phyloP scores from a whole-genome alignment of 352 stramenopile genomes.

The Pythium angustatum region DNA sequence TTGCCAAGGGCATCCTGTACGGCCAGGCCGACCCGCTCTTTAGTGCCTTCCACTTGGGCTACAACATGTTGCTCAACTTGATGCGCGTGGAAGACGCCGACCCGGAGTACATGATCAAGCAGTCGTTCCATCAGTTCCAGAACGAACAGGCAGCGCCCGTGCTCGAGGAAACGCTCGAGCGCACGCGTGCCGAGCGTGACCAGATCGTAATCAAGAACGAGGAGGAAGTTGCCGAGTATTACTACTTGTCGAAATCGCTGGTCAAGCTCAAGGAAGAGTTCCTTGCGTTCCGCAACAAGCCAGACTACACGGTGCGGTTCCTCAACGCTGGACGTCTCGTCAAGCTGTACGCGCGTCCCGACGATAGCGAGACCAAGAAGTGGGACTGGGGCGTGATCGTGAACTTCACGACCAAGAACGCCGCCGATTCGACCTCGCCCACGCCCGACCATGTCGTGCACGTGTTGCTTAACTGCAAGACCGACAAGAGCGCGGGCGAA shows the following conservation, averaged over 20 bases:
- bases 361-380: slow-evolving; percentile 49
- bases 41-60: slow-evolving; percentile 96
- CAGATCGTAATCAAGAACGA: slow-evolving; percentile 92
- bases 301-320: slow-evolving; percentile 92
- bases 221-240: slow-evolving; percentile 87
- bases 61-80: slow-evolving; percentile 99
- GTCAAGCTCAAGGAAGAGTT: slow-evolving; percentile 92
- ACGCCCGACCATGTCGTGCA: slow-evolving; percentile 74
- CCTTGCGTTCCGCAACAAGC: slow-evolving; percentile 89
- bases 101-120: slow-evolving; percentile 97
- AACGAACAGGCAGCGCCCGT: slow-evolving; percentile 80
- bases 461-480: slow-evolving; percentile 75
- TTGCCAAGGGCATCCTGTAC: slow-evolving; percentile 94
- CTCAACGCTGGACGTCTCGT: slow-evolving; percentile 93
- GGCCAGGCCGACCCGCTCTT: slow-evolving; percentile 69
- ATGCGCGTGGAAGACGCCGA: slow-evolving; percentile 97
- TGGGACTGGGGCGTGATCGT: slow-evolving; percentile 88
- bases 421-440: slow-evolving; percentile 60
- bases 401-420: slow-evolving; percentile 84
- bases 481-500: slow-evolving; percentile 35
- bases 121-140: slow-evolving; percentile 97
- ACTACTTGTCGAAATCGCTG: slow-evolving; percentile 91
- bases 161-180: slow-evolving; percentile 77
- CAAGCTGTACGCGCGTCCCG: slow-evolving; percentile 69
- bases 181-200: slow-evolving; percentile 78